Conservation (phyloP, 2,329 filamentous ascomycete species). For the Decorospora gaudefroyi region DNA sequence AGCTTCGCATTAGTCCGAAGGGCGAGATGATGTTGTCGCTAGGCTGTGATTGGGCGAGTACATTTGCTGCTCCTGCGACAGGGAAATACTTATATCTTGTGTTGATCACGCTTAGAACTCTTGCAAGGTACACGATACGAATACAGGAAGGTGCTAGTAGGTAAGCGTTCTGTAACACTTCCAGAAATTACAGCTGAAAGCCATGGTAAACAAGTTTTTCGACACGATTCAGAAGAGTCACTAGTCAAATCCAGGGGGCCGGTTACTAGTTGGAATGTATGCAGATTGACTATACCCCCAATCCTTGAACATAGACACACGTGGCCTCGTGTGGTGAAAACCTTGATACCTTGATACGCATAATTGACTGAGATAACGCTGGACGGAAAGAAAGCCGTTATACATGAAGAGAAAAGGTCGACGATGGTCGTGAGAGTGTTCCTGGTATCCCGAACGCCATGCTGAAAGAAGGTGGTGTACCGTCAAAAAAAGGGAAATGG, state of each 20-base stretch:
- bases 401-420: slow-evolving; percentile 4
- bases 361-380: slow-evolving; percentile 1
- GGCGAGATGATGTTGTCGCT: too few relatives aligned
- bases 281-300: slow-evolving; percentile 6
- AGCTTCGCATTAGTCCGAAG: too few relatives aligned
- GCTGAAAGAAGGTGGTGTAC: slow-evolving; percentile 17
- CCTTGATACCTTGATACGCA: background rate
- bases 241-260: too few relatives aligned
- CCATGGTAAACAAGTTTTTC: too few relatives aligned
- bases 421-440: slow-evolving; percentile 4
- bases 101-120: too few relatives aligned
- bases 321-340: slow-evolving; percentile 7
- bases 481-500: slow-evolving; percentile 5
- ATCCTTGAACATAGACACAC: slow-evolving; percentile 9
- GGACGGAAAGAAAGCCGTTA: slow-evolving; percentile 4
- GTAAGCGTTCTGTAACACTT: too few relatives aligned
- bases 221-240: too few relatives aligned
- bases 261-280: slow-evolving; percentile 1
- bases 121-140: background rate
- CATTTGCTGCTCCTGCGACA: too few relatives aligned
- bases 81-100: too few relatives aligned
- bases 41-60: too few relatives aligned
- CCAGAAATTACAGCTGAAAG: too few relatives aligned
- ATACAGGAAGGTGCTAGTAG: too few relatives aligned
- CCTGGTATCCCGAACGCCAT: slow-evolving; percentile 26